Evolutionary conservation across 2,329 filamentous ascomycete species (phyloP).

Genomic region (Ophiostoma perfectum): DNA sequence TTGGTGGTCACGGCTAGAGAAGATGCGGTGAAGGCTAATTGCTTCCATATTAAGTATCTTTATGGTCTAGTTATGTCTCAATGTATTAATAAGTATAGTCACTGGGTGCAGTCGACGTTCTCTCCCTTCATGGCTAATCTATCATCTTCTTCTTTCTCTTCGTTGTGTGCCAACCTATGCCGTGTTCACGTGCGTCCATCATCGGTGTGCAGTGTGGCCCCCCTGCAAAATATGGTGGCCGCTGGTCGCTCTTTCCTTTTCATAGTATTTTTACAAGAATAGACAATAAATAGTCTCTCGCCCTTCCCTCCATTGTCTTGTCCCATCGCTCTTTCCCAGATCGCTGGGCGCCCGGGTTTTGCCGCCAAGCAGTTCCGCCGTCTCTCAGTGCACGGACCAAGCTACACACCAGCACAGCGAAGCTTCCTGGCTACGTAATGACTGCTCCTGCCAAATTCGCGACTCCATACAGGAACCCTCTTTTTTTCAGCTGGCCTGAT

Average conservation of each 20-base stretch:
- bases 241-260: no score
- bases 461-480: neutral
- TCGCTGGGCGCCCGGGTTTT: neutral
- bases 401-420: neutral
- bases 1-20: neutral
- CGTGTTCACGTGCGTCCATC: constrained; percentile 7
- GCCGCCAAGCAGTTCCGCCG: constrained; percentile 15
- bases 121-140: neutral
- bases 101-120: neutral
- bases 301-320: neutral
- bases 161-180: neutral
- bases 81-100: neutral
- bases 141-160: neutral
- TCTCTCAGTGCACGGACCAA: constrained; percentile 10
- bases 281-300: no score
- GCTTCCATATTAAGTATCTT: neutral
- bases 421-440: constrained; percentile 10
- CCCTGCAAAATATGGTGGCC: no score
- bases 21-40: neutral
- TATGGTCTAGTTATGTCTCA: neutral
- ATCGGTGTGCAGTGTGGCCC: neutral
- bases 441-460: constrained; percentile 5
- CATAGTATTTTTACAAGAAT: no score
- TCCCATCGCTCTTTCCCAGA: neutral
- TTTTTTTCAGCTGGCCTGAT: constrained; percentile 21